A percentile compares a stretch with the other conserved stretches of the same genome.
phyloP scores from a whole-genome alignment of 2,329 filamentous ascomycete species.

The Tolypocladium album region DNA sequence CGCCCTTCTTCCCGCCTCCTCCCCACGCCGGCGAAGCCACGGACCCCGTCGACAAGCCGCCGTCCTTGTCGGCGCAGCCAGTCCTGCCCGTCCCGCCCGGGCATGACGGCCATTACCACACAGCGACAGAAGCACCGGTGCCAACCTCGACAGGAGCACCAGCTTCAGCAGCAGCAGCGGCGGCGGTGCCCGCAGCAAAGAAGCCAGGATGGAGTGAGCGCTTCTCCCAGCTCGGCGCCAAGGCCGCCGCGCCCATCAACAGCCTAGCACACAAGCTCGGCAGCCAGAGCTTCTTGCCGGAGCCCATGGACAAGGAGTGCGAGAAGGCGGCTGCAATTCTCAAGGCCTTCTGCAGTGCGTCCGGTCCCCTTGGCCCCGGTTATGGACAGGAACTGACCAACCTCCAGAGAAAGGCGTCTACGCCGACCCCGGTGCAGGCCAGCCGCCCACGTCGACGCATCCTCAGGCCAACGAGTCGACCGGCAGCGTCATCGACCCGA shows the following conservation, averaged over 20 bases:
- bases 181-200: constrained; percentile 4
- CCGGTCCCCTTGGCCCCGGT: too few relatives aligned
- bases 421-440: constrained; percentile 21
- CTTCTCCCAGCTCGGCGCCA: constrained; percentile 22
- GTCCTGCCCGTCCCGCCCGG: background rate
- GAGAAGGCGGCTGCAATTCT: constrained; percentile 84
- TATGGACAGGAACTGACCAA: background rate
- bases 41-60: background rate
- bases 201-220: constrained; percentile 16
- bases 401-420: constrained; percentile 40
- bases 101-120: background rate
- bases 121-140: constrained; percentile 3
- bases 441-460: constrained; percentile 19
- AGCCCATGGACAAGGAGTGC: constrained; percentile 75
- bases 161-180: constrained; percentile 2
- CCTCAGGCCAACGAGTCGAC: constrained; percentile 17
- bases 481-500: constrained; percentile 18
- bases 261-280: constrained; percentile 72
- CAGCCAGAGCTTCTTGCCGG: constrained; percentile 77
- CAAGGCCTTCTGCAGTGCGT: constrained; percentile 72
- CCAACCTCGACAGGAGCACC: background rate
- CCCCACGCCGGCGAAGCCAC: constrained; percentile 6
- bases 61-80: constrained; percentile 1
- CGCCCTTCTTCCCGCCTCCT: constrained; percentile 18
- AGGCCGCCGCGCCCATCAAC: constrained; percentile 65